Evolutionary conservation across 352 stramenopile species (phyloP).

Genomic region (Thalassiosira exigua): DNA sequence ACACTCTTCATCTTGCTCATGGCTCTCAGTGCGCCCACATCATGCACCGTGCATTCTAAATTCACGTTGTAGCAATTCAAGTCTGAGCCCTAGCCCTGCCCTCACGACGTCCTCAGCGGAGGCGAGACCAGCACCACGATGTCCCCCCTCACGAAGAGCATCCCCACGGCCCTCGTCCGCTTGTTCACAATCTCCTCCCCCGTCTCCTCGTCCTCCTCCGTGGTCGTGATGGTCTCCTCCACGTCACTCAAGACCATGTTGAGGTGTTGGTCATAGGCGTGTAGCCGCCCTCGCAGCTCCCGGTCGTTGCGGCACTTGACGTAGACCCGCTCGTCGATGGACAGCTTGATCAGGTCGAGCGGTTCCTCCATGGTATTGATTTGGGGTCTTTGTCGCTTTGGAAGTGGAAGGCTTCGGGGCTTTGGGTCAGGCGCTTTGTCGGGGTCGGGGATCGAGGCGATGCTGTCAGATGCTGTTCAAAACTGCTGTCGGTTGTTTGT

Average conservation of each 20-base stretch:
- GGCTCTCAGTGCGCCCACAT: no score
- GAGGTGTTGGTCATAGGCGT: slow-evolving; percentile 98
- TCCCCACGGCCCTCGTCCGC: slow-evolving; percentile 92
- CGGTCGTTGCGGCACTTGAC: slow-evolving; percentile 98
- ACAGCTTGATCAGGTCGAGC: slow-evolving; percentile 98
- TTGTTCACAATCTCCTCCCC: slow-evolving; percentile 95
- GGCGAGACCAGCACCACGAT: slow-evolving; percentile 98
- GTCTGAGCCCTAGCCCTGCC: no score
- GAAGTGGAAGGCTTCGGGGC: no score
- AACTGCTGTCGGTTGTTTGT: no score
- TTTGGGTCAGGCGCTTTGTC: no score
- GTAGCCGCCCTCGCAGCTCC: slow-evolving; percentile 95
- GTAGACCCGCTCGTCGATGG: slow-evolving; percentile 98
- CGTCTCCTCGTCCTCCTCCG: slow-evolving; percentile 96
- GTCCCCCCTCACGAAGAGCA: slow-evolving; percentile 99
- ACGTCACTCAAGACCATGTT: slow-evolving; percentile 99
- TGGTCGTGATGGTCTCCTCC: slow-evolving; percentile 96
- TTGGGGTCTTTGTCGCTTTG: neutral
- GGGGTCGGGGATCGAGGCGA: no score
- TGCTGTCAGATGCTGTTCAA: no score
- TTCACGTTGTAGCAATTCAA: neutral
- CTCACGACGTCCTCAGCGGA: slow-evolving; percentile 90
- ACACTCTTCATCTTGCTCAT: no score
- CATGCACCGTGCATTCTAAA: no score
- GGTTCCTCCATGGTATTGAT: slow-evolving; percentile 88